phyloP scores from a whole-genome alignment of 352 stramenopile species.

The Phytophthora colocasiae region DNA sequence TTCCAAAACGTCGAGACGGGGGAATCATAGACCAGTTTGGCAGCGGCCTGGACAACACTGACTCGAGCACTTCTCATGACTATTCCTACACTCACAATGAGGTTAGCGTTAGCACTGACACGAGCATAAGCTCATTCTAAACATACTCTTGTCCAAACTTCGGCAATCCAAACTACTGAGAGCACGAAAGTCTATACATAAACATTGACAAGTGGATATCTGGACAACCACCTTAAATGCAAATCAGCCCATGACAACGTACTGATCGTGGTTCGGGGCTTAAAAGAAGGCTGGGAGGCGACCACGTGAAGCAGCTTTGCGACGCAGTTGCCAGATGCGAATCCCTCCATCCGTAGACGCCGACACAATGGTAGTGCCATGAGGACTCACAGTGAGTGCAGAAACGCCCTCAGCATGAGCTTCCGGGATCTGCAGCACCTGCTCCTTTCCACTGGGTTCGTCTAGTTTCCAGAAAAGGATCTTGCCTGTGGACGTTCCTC shows the following conservation, averaged over 20 bases:
- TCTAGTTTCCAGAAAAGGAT: constrained; percentile 87
- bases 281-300: constrained; percentile 72
- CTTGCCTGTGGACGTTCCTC: constrained; percentile 76
- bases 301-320: constrained; percentile 55
- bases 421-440: constrained; percentile 81
- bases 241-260: background rate
- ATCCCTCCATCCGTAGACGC: constrained; percentile 70
- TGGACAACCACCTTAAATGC: background rate
- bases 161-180: background rate
- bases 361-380: constrained; percentile 67
- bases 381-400: constrained; percentile 63
- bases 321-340: constrained; percentile 80
- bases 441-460: constrained; percentile 63
- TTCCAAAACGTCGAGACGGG: background rate
- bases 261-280: background rate
- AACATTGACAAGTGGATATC: constrained; percentile 3
- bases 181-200: constrained; percentile 3
- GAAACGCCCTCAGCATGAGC: constrained; percentile 72
- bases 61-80: background rate
- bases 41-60: background rate
- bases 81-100: background rate
- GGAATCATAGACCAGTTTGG: background rate
- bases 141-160: background rate
- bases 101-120: background rate
- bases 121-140: background rate